phyloP scores from a whole-genome alignment of 78 protist genomes.

The Planoprotostelium fungivorum region DNA sequence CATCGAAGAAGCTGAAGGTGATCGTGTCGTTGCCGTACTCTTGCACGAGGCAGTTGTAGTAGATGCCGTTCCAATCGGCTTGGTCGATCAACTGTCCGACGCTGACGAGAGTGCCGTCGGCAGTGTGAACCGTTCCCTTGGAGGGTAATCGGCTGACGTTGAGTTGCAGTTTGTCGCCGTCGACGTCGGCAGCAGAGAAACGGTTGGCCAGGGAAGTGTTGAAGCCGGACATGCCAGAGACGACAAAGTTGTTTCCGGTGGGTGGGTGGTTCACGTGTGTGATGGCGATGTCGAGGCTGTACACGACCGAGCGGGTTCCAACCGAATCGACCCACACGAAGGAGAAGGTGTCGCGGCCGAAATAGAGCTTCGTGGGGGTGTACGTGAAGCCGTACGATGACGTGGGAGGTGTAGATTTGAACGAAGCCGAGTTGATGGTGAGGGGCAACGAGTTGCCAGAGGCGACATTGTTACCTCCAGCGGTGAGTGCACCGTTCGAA shows the following conservation, averaged over 20 bases:
- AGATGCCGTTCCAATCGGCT: background rate
- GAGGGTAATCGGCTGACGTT: background rate
- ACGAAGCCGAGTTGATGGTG: too few species aligned
- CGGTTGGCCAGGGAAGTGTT: background rate
- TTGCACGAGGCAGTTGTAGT: background rate
- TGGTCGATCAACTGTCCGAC: background rate
- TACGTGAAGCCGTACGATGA: background rate
- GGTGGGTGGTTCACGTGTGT: background rate
- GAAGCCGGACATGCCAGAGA: background rate
- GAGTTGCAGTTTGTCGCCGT: background rate
- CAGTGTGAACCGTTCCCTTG: background rate
- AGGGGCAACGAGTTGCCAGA: background rate
- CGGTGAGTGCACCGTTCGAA: background rate
- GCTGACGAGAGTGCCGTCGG: background rate
- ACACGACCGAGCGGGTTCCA: background rate
- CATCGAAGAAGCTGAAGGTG: background rate
- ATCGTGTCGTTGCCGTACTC: background rate
- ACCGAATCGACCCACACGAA: background rate
- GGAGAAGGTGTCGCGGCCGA: background rate
- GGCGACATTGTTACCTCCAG: background rate
- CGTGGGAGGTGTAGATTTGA: too few species aligned
- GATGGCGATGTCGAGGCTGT: background rate
- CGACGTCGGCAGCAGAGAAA: background rate
- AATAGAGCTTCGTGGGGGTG: background rate
- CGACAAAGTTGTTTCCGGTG: background rate